Conservation (phyloP, 768 basidiomycete genomes). For the Saitozyma podzolica region DNA sequence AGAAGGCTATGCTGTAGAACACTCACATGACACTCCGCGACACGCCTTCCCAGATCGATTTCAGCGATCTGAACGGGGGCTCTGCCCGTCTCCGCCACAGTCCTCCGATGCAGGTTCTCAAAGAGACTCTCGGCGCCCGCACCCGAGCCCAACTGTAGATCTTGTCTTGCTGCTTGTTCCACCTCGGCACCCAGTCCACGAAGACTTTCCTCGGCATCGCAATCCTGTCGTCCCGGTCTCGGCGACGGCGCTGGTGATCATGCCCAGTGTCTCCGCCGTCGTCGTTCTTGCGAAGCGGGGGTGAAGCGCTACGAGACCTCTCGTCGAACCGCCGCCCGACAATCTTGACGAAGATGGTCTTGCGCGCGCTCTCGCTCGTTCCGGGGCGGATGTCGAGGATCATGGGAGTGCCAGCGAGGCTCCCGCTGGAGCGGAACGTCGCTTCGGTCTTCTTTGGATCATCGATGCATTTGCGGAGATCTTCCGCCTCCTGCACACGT, state of each 20-base stretch:
- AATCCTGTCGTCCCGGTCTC: not conserved
- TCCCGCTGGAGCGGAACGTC: constrained; percentile 3
- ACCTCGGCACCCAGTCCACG: constrained; percentile 20
- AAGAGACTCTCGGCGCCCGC: constrained; percentile 1
- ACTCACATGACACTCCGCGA: constrained; percentile 31
- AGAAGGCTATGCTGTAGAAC: too few relatives aligned
- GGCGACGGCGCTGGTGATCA: not conserved
- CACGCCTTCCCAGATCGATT: constrained; percentile 22
- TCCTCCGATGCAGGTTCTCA: not conserved
- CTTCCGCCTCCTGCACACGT: constrained; percentile 16
- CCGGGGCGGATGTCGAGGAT: constrained; percentile 5
- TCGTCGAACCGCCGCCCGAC: constrained; percentile 20
- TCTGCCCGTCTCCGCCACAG: constrained; percentile 12
- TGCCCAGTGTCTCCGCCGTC: not conserved
- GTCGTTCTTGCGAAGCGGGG: not conserved
- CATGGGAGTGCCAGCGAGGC: not conserved
- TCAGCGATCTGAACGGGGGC: constrained; percentile 8
- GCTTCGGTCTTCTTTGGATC: constrained; percentile 17
- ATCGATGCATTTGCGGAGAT: constrained; percentile 14
- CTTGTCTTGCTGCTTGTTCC: not conserved
- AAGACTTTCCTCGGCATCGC: constrained; percentile 5
- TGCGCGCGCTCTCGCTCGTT: not conserved
- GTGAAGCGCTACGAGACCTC: constrained; percentile 23
- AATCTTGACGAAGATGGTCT: constrained; percentile 22
- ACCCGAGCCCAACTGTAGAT: constrained; percentile 16